Evolutionary conservation across 1,284 basidiomycete species (phyloP), one percentile per base, ranked within the genome.

Genomic region (Leccinum fallax): DNA sequence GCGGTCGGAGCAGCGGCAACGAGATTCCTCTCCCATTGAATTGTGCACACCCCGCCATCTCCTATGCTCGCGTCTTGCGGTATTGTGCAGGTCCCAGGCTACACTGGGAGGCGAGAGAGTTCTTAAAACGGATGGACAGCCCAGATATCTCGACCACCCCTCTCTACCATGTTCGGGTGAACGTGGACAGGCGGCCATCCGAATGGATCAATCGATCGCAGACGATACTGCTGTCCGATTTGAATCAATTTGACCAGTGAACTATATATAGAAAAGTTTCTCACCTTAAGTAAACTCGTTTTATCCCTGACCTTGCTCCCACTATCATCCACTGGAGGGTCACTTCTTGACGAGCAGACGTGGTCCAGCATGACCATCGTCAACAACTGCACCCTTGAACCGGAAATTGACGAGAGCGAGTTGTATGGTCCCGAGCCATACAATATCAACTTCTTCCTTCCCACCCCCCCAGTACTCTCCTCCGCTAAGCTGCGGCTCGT

Each of bases 401-500:
- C 53, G 19, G 21, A 56, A 15, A 60, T 67, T 15, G 9, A 16
- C 2, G 61, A 62, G 7, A 34, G 28, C 32, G 65, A 59, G 13
- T 26, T 67, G 26, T 63, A 61, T 6, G 63, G 65, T 1, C 68
- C 65, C 2, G 67, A 65, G 4, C 69, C 67, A 24, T 70, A 70
- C 48, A 57, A 69, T 53, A 13, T 69, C 38, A 65, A 69, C 54
- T 62, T 67, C 38, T 24, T 62, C 43, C 46, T 63, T 53, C 61
- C 36, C 19, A 21, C 55, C 3, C 64, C 65, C 30, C 49, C 57
- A 3, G 53, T 57, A 6, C 34, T 69, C 10, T 65, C 60, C 11
- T 65, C 69, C 0, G 24, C 63, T 21, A 70, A 63, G 32, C 19
- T 71, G 10, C 63, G 58, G 36, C 64, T 73, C 52, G 54, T 71